Conservation (phyloP, 352 stramenopile genomes). For the Pythium angustatum region DNA sequence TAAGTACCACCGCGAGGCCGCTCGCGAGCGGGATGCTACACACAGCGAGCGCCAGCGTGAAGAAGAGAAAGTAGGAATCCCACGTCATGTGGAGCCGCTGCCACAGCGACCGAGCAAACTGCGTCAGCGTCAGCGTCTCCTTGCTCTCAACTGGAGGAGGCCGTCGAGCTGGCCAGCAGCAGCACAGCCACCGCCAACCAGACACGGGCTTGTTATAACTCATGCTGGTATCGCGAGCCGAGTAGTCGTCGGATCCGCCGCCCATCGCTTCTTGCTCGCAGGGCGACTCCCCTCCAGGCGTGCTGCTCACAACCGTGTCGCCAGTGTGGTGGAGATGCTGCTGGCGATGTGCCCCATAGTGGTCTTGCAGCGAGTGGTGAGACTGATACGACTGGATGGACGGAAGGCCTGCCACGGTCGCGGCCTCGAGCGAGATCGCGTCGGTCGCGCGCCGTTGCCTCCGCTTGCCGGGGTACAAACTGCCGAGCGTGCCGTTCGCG, state of each 20-base stretch:
- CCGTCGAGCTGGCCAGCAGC: not conserved
- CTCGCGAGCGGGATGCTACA: constrained; percentile 51
- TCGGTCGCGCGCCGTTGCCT: constrained; percentile 28
- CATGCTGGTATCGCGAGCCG: constrained; percentile 8
- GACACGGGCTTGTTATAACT: not conserved
- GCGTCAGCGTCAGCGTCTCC: constrained; percentile 18
- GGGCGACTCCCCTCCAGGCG: not conserved
- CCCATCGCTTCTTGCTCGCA: constrained; percentile 10
- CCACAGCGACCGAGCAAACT: constrained; percentile 46
- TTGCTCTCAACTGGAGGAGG: not conserved
- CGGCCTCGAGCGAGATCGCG: constrained; percentile 14
- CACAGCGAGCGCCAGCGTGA: constrained; percentile 53
- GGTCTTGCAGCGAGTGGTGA: constrained; percentile 18
- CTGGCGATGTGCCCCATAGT: constrained; percentile 14
- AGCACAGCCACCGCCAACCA: constrained; percentile 15
- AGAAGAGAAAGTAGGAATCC: constrained; percentile 70
- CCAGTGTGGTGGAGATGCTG: constrained; percentile 25
- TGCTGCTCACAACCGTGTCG: constrained; percentile 15
- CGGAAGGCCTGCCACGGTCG: not conserved
- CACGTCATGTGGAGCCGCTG: constrained; percentile 63
- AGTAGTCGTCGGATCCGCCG: constrained; percentile 22
- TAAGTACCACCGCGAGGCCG: constrained; percentile 37
- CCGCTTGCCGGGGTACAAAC: constrained; percentile 27
- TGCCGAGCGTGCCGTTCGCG: constrained; percentile 32
- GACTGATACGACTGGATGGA: constrained; percentile 11